A percentile compares a stretch with the other conserved stretches of the same genome.
Conservation (phyloP, 2,329 filamentous ascomycete species). For the Cladosporium sp. region DNA sequence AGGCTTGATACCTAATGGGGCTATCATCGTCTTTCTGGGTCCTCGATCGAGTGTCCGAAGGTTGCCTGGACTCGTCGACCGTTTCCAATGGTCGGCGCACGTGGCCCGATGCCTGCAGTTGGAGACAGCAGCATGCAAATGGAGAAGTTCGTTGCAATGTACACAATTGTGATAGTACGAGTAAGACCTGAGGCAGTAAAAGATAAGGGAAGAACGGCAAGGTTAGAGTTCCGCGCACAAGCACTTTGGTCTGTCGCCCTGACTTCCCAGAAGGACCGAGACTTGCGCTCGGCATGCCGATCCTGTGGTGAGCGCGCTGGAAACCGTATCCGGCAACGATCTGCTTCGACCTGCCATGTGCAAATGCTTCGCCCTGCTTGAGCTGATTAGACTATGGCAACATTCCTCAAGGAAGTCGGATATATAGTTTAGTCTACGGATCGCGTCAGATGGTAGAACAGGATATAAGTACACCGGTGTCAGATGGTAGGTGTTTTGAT, state of each 20-base stretch:
- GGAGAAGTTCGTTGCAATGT: background rate
- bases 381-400: background rate
- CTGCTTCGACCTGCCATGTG: background rate
- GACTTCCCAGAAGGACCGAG: background rate
- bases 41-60: background rate
- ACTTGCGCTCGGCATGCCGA: conserved; percentile 2
- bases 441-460: background rate
- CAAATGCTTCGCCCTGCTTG: conserved; percentile 1
- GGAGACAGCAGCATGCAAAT: background rate
- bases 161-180: background rate
- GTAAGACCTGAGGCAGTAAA: background rate
- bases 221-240: background rate
- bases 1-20: background rate
- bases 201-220: background rate
- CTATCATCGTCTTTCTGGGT: background rate
- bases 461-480: background rate
- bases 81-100: background rate
- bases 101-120: background rate
- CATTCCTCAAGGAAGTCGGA: background rate
- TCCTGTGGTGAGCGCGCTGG: background rate
- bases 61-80: background rate
- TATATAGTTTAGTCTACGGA: background rate
- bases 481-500: background rate
- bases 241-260: background rate
- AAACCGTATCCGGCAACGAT: background rate